These are phyloP conservation scores for Globisporangium radiosum DNA, from an alignment of 352 stramenopile genomes.

Conservation along the genomic window DNA sequence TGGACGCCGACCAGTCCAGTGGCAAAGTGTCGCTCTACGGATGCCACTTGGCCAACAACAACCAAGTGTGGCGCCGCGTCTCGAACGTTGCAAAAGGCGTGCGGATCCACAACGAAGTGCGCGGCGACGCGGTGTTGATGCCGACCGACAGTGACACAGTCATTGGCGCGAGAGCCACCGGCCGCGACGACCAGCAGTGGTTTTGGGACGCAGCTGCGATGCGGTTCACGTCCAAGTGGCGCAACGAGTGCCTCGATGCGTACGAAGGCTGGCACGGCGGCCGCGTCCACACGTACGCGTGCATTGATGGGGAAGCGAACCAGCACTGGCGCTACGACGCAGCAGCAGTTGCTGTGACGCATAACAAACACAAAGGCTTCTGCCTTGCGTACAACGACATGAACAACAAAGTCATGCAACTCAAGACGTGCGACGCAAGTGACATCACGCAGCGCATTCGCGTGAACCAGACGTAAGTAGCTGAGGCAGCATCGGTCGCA, in stretches of 20 bases:
- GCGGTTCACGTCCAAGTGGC: constrained; percentile 32
- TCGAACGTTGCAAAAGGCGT: constrained; percentile 23
- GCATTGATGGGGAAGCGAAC: constrained; percentile 43
- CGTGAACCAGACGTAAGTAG: constrained; percentile 18
- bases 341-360: constrained; percentile 30
- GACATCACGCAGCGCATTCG: constrained; percentile 39
- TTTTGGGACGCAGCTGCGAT: constrained; percentile 40
- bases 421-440: constrained; percentile 35
- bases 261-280: constrained; percentile 51
- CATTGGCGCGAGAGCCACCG: constrained; percentile 13
- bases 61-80: constrained; percentile 41
- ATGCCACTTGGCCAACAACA: constrained; percentile 54
- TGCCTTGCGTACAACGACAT: constrained; percentile 46
- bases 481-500: no score
- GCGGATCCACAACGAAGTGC: constrained; percentile 20
- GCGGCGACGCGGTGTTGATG: constrained; percentile 22
- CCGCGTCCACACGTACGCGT: constrained; percentile 50
- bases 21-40: constrained; percentile 36
- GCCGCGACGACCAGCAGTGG: constrained; percentile 29
- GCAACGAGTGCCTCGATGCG: constrained; percentile 48
- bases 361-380: constrained; percentile 39
- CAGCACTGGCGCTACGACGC: constrained; percentile 55
- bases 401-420: constrained; percentile 32
- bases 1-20: constrained; percentile 39
- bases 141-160: constrained; percentile 26